Evolutionary conservation across 306 rosid species (phyloP).

Genomic region (Inga leiocalycina): DNA sequence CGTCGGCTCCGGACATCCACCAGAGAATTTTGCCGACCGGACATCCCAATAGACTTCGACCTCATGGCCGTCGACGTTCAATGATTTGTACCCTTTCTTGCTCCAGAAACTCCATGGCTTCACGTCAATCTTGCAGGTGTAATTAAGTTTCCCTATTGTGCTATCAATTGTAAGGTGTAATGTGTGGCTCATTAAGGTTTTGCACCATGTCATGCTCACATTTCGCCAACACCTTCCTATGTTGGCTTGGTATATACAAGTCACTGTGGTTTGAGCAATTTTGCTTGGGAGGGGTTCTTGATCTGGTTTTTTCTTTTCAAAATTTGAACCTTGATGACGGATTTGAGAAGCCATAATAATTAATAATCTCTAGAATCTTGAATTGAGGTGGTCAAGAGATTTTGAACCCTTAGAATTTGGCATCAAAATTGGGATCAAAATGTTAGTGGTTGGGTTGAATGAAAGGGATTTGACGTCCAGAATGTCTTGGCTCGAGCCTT

Average conservation of each 20-base stretch:
- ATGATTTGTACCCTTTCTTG: conserved; percentile 74
- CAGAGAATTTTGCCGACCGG: conserved; percentile 59
- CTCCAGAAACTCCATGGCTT: conserved; percentile 88
- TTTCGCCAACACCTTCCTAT: conserved; percentile 65
- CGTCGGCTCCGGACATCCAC: conserved; percentile 66
- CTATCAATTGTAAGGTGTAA: conserved; percentile 56
- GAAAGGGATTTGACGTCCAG: background rate
- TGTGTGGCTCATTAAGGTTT: conserved; percentile 68
- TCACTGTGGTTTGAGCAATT: conserved; percentile 78
- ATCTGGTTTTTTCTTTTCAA: conserved; percentile 64
- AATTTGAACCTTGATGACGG: conserved; percentile 25
- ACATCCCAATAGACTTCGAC: conserved; percentile 81
- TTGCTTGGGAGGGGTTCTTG: conserved; percentile 59
- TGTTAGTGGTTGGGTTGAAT: no score
- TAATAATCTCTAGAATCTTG: no score
- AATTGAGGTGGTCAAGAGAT: background rate
- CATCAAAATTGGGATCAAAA: background rate
- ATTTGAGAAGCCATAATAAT: conserved; percentile 46
- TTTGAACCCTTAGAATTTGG: background rate
- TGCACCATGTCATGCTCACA: conserved; percentile 70
- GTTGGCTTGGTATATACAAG: conserved; percentile 61
- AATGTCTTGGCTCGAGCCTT: background rate
- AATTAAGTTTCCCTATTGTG: conserved; percentile 49
- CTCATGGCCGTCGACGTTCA: conserved; percentile 55
- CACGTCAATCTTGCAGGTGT: conserved; percentile 69